Conservation (phyloP, 495 filamentous ascomycete genomes). For the Trypethelium eluteriae region DNA sequence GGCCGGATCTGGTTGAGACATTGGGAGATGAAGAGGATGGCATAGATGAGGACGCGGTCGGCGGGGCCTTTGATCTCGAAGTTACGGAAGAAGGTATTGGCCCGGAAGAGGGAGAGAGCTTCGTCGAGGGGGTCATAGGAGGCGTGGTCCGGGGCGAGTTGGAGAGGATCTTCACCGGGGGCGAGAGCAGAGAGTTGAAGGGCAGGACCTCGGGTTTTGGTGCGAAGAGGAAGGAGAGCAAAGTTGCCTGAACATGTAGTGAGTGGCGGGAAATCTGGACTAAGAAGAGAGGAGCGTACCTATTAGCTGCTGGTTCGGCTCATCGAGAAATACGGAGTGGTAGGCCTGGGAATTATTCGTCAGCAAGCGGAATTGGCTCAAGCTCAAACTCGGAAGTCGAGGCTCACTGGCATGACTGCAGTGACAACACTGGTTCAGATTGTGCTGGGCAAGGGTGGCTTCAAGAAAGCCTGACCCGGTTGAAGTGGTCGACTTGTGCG, state of each 20-base stretch:
- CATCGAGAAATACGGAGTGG: slow-evolving; percentile 86
- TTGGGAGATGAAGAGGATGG: slow-evolving; percentile 87
- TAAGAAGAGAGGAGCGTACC: slow-evolving; percentile 37
- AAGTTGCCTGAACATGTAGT: slow-evolving; percentile 63
- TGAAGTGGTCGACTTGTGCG: background rate
- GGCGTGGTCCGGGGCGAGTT: slow-evolving; percentile 74
- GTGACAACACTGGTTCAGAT: background rate
- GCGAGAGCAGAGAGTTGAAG: slow-evolving; percentile 73
- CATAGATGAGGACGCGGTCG: slow-evolving; percentile 91
- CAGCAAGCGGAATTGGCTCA: background rate
- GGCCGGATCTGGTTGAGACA: slow-evolving; percentile 79
- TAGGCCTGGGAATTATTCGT: slow-evolving; percentile 55
- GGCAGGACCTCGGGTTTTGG: slow-evolving; percentile 83
- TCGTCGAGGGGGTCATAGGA: slow-evolving; percentile 95
- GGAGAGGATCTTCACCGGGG: slow-evolving; percentile 55
- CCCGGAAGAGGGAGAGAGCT: slow-evolving; percentile 83
- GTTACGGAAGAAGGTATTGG: slow-evolving; percentile 98
- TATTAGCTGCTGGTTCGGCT: slow-evolving; percentile 60
- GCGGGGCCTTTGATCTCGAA: slow-evolving; percentile 98
- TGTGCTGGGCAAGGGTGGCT: background rate
- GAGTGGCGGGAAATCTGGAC: slow-evolving; percentile 25
- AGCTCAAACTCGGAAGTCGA: background rate
- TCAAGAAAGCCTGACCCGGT: background rate
- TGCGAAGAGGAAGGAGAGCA: slow-evolving; percentile 87
- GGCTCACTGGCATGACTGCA: background rate